Conservation (phyloP, 306 rosid genomes). For the Medicago truncatula region DNA sequence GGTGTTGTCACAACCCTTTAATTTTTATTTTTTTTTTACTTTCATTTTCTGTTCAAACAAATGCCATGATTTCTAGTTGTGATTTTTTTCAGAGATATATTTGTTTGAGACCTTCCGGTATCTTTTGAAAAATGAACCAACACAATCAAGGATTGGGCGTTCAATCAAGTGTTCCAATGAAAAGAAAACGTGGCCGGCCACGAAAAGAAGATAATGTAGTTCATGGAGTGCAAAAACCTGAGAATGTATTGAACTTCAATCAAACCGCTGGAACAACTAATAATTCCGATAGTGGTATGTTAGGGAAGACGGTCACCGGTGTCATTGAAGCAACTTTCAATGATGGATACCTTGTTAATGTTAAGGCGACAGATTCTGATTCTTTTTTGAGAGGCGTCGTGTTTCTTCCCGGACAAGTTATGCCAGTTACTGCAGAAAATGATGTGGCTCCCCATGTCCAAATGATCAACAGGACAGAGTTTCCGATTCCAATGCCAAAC, state of each 20-base stretch:
- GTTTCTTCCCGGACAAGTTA: constrained; percentile 53
- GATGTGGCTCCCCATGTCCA: constrained; percentile 61
- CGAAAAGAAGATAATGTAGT: constrained; percentile 54
- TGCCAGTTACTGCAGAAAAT: constrained; percentile 59
- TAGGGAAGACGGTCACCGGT: constrained; percentile 64
- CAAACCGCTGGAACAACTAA: constrained; percentile 29
- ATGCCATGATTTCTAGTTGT: not conserved
- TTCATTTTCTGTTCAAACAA: constrained; percentile 12
- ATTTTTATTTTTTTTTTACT: no score
- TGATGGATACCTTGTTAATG: constrained; percentile 69
- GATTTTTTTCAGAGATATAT: constrained; percentile 39
- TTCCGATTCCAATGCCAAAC: constrained; percentile 44
- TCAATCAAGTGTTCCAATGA: constrained; percentile 48
- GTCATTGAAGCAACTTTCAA: constrained; percentile 63
- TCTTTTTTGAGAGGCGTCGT: constrained; percentile 60
- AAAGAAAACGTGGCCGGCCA: constrained; percentile 78
- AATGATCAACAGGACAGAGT: constrained; percentile 58
- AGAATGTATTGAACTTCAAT: constrained; percentile 43
- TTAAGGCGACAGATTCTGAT: constrained; percentile 49
- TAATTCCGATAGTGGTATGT: constrained; percentile 48
- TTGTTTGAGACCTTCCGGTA: constrained; percentile 9
- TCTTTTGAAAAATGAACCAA: constrained; percentile 58
- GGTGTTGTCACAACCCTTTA: no score
- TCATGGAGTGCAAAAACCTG: constrained; percentile 36
- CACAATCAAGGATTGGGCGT: constrained; percentile 47